Base-by-base conservation (phyloP, 495 filamentous ascomycete species). In the Penicillium alfredii region DNA sequence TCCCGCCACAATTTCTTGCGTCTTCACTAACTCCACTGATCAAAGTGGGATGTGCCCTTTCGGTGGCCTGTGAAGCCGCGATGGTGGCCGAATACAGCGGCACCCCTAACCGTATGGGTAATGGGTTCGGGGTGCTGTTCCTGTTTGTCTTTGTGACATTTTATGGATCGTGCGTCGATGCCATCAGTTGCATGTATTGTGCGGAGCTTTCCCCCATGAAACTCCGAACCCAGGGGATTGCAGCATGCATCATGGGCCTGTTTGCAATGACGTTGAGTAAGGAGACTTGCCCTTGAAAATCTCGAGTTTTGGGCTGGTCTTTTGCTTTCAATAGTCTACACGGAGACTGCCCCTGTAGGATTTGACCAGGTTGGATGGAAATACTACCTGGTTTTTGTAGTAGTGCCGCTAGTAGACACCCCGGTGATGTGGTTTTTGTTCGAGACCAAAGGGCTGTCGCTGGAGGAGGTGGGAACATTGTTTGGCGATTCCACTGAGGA, bases 341-440 rank as follows among this genome's bases (percentile, higher is more conserved):
- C 18, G 2, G 8, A 33, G 20, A 19, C 30, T 21, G 31, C 26
- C 1, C 46, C 50, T 9, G 32, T 38, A 4, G 53, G 50, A 3
- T 54, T 57, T 21, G 29, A 26, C 1, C 12, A 32, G 11, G 35
- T 57, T 30, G 47, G 41, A 6, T 57, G 53, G 51, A 54, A 41
- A 28, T 57, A 44, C 44, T 54, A 57, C 42, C 26, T 57, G 11
- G 15, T 57, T 20, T 57, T 55, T 27, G 49, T 51, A 12, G 8
- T 57, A 8, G 4, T 55, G 3, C 33, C 43, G 3, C 4, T 41
- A 6, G 15, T 47, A 20, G 36, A 29, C 29, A 33, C 35, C 4
- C 9, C 34, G 2, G 15, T 47, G 0, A 34, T 51, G 15, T 39
- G 29, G 40, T 23, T 29, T 8, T 44, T 31, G 9, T 47, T 47